Percentiles rank a stretch among this genome's conserved stretches.
Conservation (phyloP, 225 moss, liverwort and hornwort species). For the Physcomitrium patens region DNA sequence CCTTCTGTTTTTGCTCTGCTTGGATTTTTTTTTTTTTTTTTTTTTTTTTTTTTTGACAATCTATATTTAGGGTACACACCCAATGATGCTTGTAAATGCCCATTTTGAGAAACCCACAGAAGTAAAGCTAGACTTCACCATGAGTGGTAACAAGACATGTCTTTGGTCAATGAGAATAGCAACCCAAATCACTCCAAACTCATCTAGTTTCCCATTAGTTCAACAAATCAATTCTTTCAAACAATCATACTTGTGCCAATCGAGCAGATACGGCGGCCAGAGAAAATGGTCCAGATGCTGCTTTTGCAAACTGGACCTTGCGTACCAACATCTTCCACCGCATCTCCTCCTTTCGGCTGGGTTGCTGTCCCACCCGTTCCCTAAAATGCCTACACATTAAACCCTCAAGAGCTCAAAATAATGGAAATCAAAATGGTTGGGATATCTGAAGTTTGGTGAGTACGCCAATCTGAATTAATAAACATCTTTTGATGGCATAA, state of each 20-base stretch:
- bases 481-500: no score
- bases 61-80: conserved; percentile 18
- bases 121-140: neutral
- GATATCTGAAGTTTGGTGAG: no score
- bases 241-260: conserved; percentile 23
- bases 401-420: no score
- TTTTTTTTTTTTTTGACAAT: neutral
- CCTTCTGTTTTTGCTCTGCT: neutral
- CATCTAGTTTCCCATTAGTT: conserved; percentile 19
- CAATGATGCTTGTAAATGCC: conserved; percentile 22
- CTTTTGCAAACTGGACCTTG: conserved; percentile 61
- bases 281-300: conserved; percentile 51
- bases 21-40: neutral
- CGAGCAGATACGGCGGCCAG: conserved; percentile 51
- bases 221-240: neutral
- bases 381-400: conserved; percentile 60
- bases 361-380: conserved; percentile 53
- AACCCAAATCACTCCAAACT: conserved; percentile 30
- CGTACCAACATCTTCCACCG: conserved; percentile 69
- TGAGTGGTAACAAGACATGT: conserved; percentile 4
- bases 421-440: no score
- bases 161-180: conserved; percentile 22
- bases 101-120: conserved; percentile 16
- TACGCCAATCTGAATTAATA: no score
- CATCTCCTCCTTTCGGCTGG: conserved; percentile 60